phyloP scores from a whole-genome alignment of 768 basidiomycete species.

The Chalciporus sphaerocephalus region DNA sequence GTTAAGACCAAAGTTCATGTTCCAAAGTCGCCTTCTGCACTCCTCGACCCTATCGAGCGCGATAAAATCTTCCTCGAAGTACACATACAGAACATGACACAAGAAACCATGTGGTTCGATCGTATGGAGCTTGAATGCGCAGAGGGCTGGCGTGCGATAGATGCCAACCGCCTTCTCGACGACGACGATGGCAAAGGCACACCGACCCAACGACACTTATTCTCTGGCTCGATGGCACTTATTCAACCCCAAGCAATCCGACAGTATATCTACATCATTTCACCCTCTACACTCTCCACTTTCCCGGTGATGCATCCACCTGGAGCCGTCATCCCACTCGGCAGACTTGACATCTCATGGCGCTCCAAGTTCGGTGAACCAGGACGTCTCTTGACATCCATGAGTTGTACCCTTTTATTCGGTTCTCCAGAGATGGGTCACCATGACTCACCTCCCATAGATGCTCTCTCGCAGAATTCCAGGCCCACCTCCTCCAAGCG shows the following conservation, averaged over 20 bases:
- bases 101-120: conserved; percentile 73
- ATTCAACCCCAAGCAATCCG: conserved; percentile 82
- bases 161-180: conserved; percentile 43
- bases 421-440: background rate
- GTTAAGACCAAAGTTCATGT: conserved; percentile 92
- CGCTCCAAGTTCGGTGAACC: conserved; percentile 79
- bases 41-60: conserved; percentile 58
- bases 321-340: conserved; percentile 73
- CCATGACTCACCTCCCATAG: conserved; percentile 17
- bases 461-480: conserved; percentile 83
- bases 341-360: conserved; percentile 89
- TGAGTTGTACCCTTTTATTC: conserved; percentile 23
- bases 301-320: conserved; percentile 52
- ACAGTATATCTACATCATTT: conserved; percentile 84
- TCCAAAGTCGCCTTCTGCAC: conserved; percentile 67
- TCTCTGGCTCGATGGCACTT: conserved; percentile 59
- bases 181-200: background rate
- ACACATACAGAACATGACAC: conserved; percentile 85
- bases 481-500: conserved; percentile 48
- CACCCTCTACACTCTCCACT: conserved; percentile 42
- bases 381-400: conserved; percentile 81
- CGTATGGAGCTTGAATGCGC: conserved; percentile 75
- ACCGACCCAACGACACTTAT: conserved; percentile 37
- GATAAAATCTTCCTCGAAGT: conserved; percentile 89
- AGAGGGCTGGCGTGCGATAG: conserved; percentile 58